phyloP scores from a whole-genome alignment of 1,284 basidiomycete genomes.

The Ganoderma resinaceum region DNA sequence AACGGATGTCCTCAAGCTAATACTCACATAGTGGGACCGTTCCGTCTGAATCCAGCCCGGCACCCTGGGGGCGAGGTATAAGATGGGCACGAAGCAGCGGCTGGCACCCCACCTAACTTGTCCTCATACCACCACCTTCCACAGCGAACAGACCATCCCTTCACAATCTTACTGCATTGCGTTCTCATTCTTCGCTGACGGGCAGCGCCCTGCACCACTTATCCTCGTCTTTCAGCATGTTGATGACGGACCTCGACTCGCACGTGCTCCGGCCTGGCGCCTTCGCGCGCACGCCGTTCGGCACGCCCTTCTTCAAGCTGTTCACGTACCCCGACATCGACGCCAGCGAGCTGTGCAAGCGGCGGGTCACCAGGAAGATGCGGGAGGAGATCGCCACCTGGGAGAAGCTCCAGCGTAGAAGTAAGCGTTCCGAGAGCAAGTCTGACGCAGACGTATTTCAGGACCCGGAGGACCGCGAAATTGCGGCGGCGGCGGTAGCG shows the following conservation, averaged over 20 bases:
- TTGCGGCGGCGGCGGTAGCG: not conserved
- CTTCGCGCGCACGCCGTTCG: not conserved
- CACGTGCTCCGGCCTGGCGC: not conserved
- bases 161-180: not conserved
- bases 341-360: not conserved
- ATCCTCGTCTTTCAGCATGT: not conserved
- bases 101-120: not conserved
- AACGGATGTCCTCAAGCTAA: too few species aligned
- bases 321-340: not conserved
- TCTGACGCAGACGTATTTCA: not conserved
- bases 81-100: not conserved
- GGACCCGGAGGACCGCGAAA: conserved; percentile 11
- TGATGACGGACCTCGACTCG: not conserved
- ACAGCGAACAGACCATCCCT: not conserved
- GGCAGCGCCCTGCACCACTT: not conserved
- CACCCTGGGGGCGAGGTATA: not conserved
- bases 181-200: not conserved
- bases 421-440: not conserved
- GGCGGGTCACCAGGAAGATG: not conserved
- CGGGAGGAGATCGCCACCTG: not conserved
- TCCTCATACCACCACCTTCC: not conserved
- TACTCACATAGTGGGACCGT: too few species aligned
- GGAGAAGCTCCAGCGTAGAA: not conserved
- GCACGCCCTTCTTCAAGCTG: not conserved
- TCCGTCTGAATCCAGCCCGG: not conserved